Evolutionary conservation across 2,329 filamentous ascomycete species (phyloP), one percentile per base, ranked within the genome.

Genomic region (Aspergillus awamori): DNA sequence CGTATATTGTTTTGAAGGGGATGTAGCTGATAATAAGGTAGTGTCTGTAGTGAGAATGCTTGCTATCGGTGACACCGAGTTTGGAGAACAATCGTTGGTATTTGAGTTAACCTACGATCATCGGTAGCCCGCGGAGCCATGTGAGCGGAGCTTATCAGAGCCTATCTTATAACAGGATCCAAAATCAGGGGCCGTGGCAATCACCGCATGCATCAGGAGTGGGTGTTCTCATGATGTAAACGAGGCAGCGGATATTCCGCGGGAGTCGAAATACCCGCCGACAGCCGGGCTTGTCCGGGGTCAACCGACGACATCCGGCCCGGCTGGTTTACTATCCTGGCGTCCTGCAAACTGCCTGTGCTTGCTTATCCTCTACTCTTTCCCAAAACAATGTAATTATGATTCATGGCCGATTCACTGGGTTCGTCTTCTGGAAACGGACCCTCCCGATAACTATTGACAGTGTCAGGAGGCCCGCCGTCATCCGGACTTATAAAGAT

Each of bases 211-310:
- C 41, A 24, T 45, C 15, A 20, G 8, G 41, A 15, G n/a, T 20
- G 15, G 39, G 6, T 13, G 41, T 30, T 49, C 24, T n/a, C 26
- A 33, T 49, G 47, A 49, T 49, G 47, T 49, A 49, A 49, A 49
- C 39, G 53, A 15, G 53, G 30, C 39, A 36, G 26, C 17, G 17
- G 33, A 10, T 33, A 11, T 28, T 24, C n/a, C 38, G 15, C 20
- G 53, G 36, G 65, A 58, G 53, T 15, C 38, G 11, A 65, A 62
- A 69, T 63, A 67, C 57, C 67, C 67, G 67, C 10, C 26, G 2
- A 43, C 49, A 61, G 33, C 65, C 65, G 56, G 24, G 38, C 52
- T 63, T 52, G 62, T 28, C 67, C 68, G 63, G 48, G 8, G 28
- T 20, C 55, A 69, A 22, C 68, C 68, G 68, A n/a, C 45, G 41